Evolutionary conservation across 2,329 filamentous ascomycete species (phyloP), one percentile per base, ranked within the genome.

Genomic region (Sphaerulina populicola): DNA sequence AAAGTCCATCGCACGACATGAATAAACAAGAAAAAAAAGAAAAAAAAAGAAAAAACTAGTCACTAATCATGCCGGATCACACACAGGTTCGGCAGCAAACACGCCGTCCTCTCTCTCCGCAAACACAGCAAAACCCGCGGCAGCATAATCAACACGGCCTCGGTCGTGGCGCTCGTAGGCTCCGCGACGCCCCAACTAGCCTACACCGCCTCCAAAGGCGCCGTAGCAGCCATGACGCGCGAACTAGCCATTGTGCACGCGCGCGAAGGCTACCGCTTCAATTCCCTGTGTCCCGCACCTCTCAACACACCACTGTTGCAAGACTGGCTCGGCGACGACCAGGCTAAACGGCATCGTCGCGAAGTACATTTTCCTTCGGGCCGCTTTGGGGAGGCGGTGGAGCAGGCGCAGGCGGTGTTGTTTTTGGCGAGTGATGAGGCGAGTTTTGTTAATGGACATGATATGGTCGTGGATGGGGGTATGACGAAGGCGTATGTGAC

Each of bases 401-500:
- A 96, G 75, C 89, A 94, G 74, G 89, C 89, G 0, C 85, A 94
- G 57, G 89, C 87, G 6, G 89, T 94, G 0, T 67, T 95, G 6
- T 94, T 94, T 73, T 71, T 94, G 54, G 88, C 88, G 7, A 89
- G 83, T 59, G 88, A 94, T 60, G 88, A 94, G 74, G 82, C 84
- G 64, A 88, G 85, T 74, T 94, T 94, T 63, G 86, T 94, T 64
- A 94, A 93, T 59, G 89, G 86, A 9, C 85, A 81, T 53, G 93
- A 97, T 67, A 94, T 97, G 72, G 85, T 94, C 4, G 89, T 97
- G 23, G 93, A 98, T 64, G 93, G 93, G 52, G 91, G 91, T 54
- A 88, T 98, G 87, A 91, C 83, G 64, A 95, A 86, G 77, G 87
- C 89, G 40, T 97, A 96, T 69, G 78, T 81, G 42, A 83, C 80